Base-by-base conservation (phyloP, 2,329 filamentous ascomycete species). In the Mycosphaerella arachidis region DNA sequence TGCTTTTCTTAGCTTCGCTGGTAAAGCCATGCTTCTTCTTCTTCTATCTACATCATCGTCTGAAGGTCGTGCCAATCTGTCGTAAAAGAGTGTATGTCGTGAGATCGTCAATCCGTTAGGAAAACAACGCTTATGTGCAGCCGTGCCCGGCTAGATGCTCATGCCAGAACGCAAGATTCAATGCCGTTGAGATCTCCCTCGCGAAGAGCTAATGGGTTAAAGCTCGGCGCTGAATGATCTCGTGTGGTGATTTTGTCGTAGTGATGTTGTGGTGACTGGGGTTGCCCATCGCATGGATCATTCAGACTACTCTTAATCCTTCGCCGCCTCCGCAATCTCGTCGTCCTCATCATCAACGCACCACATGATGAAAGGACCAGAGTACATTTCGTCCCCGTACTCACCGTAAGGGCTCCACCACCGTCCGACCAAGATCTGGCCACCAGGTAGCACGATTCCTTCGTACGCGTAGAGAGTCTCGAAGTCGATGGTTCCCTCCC, bases 381-480 rank as follows among this genome's bases (percentile, higher is more conserved):
- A 73, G 61, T 77, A 76, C 58, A 61, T 55, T 16, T 68, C 62
- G 33, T 68, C 65, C 35, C 68, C 65, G 4, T 64, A 60, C 0
- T 65, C 64, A 7, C 70, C 67, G n/a, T 61, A 67, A 31, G 75
- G 75, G 40, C 65, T 68, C 77, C 77, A 81, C 78, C 78, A 81
- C 4, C 79, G 72, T 1, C 79, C 79, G 1, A 81, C 31, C 37
- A 81, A 77, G 55, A 81, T 74, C 56, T 76, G 69, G 3, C 75
- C 77, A 13, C 79, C 79, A 0, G 79, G 79, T 24, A 81, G 59
- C 8, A 80, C 77, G 4, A 80, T 74, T 5, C 78, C 79, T 65
- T 81, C 79, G 43, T 81, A 80, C 1, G 77, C 78, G 77, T 78
- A 81, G 1, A 80, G 68, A n/a, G 67, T 63, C 6, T 75, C 73